Conservation (phyloP, 2,329 filamentous ascomycete species). For the Fusarium sp. region DNA sequence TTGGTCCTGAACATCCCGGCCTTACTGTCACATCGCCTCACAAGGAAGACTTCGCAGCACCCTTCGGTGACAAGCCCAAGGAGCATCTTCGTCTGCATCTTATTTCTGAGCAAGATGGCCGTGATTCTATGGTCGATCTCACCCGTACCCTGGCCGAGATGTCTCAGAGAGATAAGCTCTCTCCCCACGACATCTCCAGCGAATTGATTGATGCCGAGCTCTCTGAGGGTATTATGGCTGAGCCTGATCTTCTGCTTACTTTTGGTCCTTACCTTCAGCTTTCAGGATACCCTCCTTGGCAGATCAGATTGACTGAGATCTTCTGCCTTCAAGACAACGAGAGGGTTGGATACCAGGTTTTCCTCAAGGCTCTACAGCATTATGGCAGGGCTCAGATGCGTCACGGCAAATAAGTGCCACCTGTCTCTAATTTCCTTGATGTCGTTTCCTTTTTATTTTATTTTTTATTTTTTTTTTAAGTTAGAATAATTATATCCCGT, state of each 20-base stretch:
- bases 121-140: conserved; percentile 93
- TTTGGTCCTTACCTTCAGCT: conserved; percentile 88
- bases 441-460: not conserved
- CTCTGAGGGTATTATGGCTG: conserved; percentile 80
- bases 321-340: conserved; percentile 82
- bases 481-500: conserved; percentile 34
- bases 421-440: conserved; percentile 8
- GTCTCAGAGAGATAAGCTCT: conserved; percentile 89
- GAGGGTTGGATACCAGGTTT: conserved; percentile 93
- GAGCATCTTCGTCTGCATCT: conserved; percentile 74
- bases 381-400: conserved; percentile 91
- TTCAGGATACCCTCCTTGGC: conserved; percentile 96
- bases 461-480: not conserved
- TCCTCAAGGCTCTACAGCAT: conserved; percentile 84
- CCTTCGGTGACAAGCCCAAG: conserved; percentile 49
- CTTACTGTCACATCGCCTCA: conserved; percentile 68
- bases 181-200: conserved; percentile 81
- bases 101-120: conserved; percentile 87
- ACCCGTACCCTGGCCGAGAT: conserved; percentile 95
- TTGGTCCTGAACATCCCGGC: conserved; percentile 78
- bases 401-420: conserved; percentile 70
- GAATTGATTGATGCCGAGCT: conserved; percentile 93
- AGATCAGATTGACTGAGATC: conserved; percentile 93
- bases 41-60: conserved; percentile 53
- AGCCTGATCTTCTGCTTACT: conserved; percentile 89